Evolutionary conservation across 495 filamentous ascomycete species (phyloP), one percentile per base, ranked within the genome.

Genomic region (Neurospora sp.): DNA sequence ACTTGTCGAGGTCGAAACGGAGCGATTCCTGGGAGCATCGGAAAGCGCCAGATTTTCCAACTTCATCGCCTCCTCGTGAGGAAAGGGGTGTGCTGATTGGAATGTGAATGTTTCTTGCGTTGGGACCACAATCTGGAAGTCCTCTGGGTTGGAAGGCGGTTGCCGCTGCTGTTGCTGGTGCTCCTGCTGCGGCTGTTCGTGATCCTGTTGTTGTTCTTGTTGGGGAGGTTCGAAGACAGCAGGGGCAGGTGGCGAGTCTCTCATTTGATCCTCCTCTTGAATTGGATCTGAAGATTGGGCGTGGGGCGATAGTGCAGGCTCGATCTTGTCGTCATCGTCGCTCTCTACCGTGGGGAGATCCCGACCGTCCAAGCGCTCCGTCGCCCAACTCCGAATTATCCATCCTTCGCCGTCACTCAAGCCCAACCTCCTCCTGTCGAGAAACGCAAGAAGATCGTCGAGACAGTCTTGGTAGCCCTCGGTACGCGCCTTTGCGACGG

Each of bases 401-500:
- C 90, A 93, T 5, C 91, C 93, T 79, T 96, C 94, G 41, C 93
- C 93, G 79, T 94, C 92, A 38, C 85, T 87, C 20, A 94, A 77
- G 16, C 93, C 93, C 44, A 96, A 86, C 75, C 92, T 88, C 79
- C 93, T 90, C 76, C 88, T 90, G 77, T 98, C 93, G 38, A 98
- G 85, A 76, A 97, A 97, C 16, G 87, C 80, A 4, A 98, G 81
- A 5, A 99, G 82, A 74, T 98, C 96, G 72, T 98, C 94, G 69
- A 99, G 86, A 37, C 94, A 96, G 74, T 98, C 94, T 78, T 97
- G 94, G 77, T 98, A 98, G 6, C 96, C 96, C 46, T 92, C 89
- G 11, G 87, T 83, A 31, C 90, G 89, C 20, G 94, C 87, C 75
- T 91, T 90, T n/a, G 89, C 85, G 76, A 93, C 90, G 27, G 93